A percentile compares a stretch with the other conserved stretches of the same genome.
Conservation (phyloP, 2,329 filamentous ascomycete genomes). For the Fusarium subglutinans region DNA sequence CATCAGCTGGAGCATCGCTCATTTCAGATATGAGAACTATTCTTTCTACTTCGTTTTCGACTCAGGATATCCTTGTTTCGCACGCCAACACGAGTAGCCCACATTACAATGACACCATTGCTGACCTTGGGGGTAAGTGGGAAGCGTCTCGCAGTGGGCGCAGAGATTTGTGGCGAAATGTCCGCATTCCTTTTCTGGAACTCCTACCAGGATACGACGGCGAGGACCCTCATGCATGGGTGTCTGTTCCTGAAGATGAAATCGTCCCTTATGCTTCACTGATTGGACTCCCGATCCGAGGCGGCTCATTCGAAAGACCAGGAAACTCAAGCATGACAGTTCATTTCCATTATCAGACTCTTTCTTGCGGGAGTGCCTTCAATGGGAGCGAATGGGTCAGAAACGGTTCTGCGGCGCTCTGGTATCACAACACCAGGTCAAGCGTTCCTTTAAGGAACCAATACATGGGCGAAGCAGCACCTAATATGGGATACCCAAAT, state of each 20-base stretch:
- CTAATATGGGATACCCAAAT: neutral
- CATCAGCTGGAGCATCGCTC: fast-evolving
- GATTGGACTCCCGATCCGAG: neutral
- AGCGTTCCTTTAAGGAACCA: neutral
- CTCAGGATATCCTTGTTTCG: neutral
- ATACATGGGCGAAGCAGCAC: neutral
- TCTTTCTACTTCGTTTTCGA: neutral
- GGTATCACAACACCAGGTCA: neutral
- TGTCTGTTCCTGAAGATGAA: neutral
- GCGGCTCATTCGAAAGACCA: neutral
- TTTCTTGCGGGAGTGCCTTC: neutral
- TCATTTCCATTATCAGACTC: neutral
- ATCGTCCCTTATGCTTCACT: neutral
- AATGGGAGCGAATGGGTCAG: neutral
- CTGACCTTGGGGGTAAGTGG: neutral
- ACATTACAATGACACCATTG: fast-evolving
- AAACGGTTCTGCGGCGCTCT: neutral
- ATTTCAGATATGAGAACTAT: neutral
- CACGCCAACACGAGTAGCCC: neutral
- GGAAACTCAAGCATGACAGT: conserved; percentile 5
- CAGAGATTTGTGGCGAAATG: neutral
- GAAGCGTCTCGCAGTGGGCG: neutral
- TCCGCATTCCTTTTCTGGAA: neutral
- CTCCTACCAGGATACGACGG: neutral
- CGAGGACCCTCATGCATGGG: neutral